A percentile compares a stretch with the other conserved stretches of the same genome.
These are phyloP conservation scores for Dendrobium nobile DNA, from an alignment of 106 monocot species.

Conservation along the genomic window DNA sequence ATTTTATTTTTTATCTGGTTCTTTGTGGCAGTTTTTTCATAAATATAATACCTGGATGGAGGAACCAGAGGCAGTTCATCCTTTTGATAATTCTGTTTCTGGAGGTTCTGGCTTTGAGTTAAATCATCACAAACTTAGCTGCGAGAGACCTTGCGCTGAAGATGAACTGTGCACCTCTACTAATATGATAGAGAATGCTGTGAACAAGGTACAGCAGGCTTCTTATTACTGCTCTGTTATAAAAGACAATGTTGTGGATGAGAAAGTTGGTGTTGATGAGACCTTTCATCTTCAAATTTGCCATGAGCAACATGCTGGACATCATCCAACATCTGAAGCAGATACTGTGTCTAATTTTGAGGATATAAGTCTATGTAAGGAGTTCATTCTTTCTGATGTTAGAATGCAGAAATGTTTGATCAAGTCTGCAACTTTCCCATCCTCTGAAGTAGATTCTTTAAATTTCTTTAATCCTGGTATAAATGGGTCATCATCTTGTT, in stretches of 20 bases:
- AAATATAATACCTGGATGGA: background rate
- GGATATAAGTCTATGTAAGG: background rate
- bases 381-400: background rate
- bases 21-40: background rate
- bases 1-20: background rate
- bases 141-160: background rate
- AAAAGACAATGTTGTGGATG: background rate
- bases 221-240: background rate
- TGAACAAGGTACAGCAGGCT: background rate
- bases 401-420: background rate
- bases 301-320: background rate
- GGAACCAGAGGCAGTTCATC: background rate
- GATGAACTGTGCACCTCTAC: background rate
- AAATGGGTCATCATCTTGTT: background rate
- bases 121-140: background rate
- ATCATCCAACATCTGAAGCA: background rate
- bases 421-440: background rate
- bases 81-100: slow-evolving; percentile 1
- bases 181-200: background rate
- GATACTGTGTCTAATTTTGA: background rate
- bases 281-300: background rate
- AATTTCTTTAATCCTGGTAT: background rate
- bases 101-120: background rate
- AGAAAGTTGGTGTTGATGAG: background rate
- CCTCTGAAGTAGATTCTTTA: background rate